These are phyloP conservation scores for Phaeotremella skinneri DNA, from an alignment of 768 basidiomycete species.

Conservation along the genomic window DNA sequence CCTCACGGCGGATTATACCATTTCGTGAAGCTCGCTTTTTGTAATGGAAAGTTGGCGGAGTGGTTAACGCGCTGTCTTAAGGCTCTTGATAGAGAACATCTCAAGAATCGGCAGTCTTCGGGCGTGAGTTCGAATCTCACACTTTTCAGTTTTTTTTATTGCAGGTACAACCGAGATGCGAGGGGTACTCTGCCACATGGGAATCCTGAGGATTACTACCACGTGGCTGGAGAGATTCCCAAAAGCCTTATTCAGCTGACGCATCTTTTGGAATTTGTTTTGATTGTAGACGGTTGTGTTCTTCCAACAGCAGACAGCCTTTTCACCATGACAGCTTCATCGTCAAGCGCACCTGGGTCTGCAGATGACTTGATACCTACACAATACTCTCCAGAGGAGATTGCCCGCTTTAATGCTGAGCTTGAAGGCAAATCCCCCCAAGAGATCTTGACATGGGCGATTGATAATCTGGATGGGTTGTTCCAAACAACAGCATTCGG, in stretches of 20 bases:
- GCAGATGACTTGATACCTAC: conserved; percentile 29
- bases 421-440: conserved; percentile 72
- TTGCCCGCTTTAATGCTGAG: conserved; percentile 69
- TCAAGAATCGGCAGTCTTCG: too few species aligned
- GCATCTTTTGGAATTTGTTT: neutral
- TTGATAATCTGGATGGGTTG: conserved; percentile 72
- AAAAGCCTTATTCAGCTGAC: neutral
- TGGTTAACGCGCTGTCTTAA: too few species aligned
- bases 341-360: neutral
- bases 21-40: neutral
- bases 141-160: too few species aligned
- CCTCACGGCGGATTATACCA: neutral
- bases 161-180: too few species aligned
- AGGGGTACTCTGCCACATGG: too few species aligned
- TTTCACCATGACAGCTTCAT: conserved; percentile 4
- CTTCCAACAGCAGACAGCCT: neutral
- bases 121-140: too few species aligned
- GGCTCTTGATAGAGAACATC: too few species aligned
- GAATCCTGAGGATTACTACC: too few species aligned
- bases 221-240: neutral
- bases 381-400: conserved; percentile 53
- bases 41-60: too few species aligned
- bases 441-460: conserved; percentile 80
- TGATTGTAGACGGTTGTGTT: neutral
- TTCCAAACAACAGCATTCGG: conserved; percentile 97